phyloP scores from a whole-genome alignment of 176 grass and related monocot genomes.

The Paspalum notatum region DNA sequence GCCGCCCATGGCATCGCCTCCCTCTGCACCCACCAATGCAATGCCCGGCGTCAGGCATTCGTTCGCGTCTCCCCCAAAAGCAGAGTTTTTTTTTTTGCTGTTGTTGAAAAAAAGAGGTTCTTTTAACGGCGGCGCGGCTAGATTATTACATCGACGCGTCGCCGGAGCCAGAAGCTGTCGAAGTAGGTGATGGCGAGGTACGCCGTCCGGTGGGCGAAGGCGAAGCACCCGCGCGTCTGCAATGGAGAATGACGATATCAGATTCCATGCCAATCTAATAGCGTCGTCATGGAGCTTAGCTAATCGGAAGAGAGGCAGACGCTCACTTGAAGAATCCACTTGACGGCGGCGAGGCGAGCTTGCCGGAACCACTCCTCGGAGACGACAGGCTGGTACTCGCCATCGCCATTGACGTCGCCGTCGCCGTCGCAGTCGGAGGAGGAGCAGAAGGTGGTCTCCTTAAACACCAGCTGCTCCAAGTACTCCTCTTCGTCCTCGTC shows the following conservation, averaged over 20 bases:
- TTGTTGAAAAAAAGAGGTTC: not conserved
- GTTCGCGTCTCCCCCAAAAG: conserved; percentile 26
- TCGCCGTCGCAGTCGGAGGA: conserved; percentile 29
- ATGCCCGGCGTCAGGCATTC: conserved; percentile 38
- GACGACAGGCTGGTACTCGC: conserved; percentile 18
- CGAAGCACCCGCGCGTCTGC: conserved; percentile 71
- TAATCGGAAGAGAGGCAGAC: not conserved
- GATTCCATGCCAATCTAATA: conserved; percentile 14
- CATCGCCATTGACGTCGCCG: conserved; percentile 31
- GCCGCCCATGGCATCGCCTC: conserved; percentile 73
- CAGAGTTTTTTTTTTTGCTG: not conserved
- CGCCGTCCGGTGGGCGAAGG: conserved; percentile 77
- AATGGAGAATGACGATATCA: conserved; percentile 27
- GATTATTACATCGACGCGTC: conserved; percentile 86
- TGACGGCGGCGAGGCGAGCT: conserved; percentile 61
- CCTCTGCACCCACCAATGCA: conserved; percentile 53
- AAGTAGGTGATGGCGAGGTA: conserved; percentile 88
- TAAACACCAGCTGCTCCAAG: conserved; percentile 71
- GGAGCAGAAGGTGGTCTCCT: conserved; percentile 64
- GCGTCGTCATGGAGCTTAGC: not conserved
- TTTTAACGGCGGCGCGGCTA: conserved; percentile 19
- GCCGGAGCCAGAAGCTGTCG: conserved; percentile 78
- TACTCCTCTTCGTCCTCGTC: conserved; percentile 62
- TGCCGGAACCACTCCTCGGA: conserved; percentile 64
- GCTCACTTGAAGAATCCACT: conserved; percentile 88